A percentile compares a stretch with the other conserved stretches of the same genome.
phyloP scores from a whole-genome alignment of 1,284 basidiomycete genomes.

The Papiliotrema fonsecae region DNA sequence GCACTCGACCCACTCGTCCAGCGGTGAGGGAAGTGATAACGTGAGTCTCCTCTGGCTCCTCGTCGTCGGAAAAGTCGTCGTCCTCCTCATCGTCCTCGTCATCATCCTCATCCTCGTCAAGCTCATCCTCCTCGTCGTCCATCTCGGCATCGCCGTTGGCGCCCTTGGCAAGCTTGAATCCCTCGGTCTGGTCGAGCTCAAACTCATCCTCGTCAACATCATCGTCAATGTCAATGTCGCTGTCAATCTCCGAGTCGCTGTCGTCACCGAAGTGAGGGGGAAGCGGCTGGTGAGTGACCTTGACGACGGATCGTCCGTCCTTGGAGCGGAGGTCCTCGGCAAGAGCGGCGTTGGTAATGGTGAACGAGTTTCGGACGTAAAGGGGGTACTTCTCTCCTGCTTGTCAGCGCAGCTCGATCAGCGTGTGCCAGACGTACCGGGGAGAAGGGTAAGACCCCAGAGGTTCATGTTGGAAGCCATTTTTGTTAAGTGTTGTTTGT shows the following conservation, averaged over 20 bases:
- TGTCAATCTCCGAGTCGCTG: slow-evolving; percentile 51
- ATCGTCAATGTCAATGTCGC: slow-evolving; percentile 47
- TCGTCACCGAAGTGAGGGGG: slow-evolving; percentile 50
- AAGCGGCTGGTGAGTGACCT: slow-evolving; percentile 61
- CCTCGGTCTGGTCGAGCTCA: slow-evolving; percentile 32
- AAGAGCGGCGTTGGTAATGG: slow-evolving; percentile 78
- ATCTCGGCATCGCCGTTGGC: slow-evolving; percentile 50
- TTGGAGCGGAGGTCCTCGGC: slow-evolving; percentile 65
- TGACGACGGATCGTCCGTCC: slow-evolving; percentile 68
- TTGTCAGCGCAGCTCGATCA: background rate
- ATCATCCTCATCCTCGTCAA: slow-evolving; percentile 43
- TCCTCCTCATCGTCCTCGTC: slow-evolving; percentile 52
- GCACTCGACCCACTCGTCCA: slow-evolving; percentile 42
- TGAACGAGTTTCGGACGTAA: slow-evolving; percentile 64
- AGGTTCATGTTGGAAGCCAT: slow-evolving; percentile 44
- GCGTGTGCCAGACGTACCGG: slow-evolving; percentile 11
- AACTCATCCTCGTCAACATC: slow-evolving; percentile 50
- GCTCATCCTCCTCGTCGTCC: slow-evolving; percentile 28
- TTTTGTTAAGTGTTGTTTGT: slow-evolving; percentile 14
- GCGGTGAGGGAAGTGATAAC: slow-evolving; percentile 53
- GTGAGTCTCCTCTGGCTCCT: slow-evolving; percentile 48
- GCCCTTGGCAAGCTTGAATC: slow-evolving; percentile 15
- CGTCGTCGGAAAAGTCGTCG: slow-evolving; percentile 39
- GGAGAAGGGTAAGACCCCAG: slow-evolving; percentile 37
- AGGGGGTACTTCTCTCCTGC: slow-evolving; percentile 61